Evolutionary conservation across 306 rosid genomes (phyloP).

Genomic region (Cucurbita maxima): DNA sequence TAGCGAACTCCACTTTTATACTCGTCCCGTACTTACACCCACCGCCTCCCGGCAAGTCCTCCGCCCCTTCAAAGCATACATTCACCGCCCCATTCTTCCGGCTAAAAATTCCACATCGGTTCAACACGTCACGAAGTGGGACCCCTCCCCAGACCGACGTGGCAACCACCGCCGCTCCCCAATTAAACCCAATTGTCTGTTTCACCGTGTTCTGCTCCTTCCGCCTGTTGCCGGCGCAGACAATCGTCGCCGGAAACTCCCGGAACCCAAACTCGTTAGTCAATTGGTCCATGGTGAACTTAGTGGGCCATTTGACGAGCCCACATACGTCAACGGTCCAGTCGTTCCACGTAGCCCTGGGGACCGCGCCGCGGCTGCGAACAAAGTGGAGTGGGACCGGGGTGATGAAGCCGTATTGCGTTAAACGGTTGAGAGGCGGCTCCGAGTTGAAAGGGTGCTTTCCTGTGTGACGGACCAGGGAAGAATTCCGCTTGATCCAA

Average conservation of each 20-base stretch:
- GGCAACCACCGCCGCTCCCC: constrained; percentile 65
- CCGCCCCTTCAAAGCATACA: constrained; percentile 76
- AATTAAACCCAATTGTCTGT: constrained; percentile 58
- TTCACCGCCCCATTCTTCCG: constrained; percentile 35
- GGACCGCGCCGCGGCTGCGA: constrained; percentile 64
- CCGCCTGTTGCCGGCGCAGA: constrained; percentile 65
- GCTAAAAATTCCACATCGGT: constrained; percentile 37
- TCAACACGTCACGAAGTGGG: constrained; percentile 27
- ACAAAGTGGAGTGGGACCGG: constrained; percentile 76
- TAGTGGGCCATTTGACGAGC: constrained; percentile 33
- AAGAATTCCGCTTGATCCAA: constrained; percentile 55
- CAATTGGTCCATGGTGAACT: constrained; percentile 54
- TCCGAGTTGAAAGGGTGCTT: constrained; percentile 26
- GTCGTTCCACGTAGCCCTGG: constrained; percentile 35
- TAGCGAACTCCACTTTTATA: constrained; percentile 37
- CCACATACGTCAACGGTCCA: constrained; percentile 65
- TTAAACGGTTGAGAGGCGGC: constrained; percentile 44
- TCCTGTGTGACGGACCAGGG: constrained; percentile 60
- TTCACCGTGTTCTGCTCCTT: constrained; percentile 79
- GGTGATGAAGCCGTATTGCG: constrained; percentile 73
- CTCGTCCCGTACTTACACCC: constrained; percentile 71
- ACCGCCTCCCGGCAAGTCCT: constrained; percentile 80
- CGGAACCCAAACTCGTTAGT: constrained; percentile 28
- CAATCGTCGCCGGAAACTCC: constrained; percentile 44
- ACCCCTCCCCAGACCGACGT: constrained; percentile 74